Base-by-base conservation (phyloP, 2,329 filamentous ascomycete genomes). In the Meredithiella fracta region DNA sequence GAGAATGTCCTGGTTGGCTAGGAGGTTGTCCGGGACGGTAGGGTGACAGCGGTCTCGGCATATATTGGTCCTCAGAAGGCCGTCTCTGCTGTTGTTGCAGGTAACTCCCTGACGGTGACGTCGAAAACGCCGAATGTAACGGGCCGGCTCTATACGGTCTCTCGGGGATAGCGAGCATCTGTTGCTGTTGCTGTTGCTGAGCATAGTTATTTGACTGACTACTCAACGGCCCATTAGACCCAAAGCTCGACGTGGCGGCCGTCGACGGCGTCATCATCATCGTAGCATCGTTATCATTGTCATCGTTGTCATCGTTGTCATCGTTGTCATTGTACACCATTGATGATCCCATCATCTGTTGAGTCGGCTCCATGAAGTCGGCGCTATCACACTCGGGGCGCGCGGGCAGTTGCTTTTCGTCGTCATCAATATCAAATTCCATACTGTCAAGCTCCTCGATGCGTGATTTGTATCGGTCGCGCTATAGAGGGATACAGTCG, bases 401-500 rank as follows among this genome's bases (percentile, higher is more conserved):
- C 3, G 74, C 80, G 31, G 91, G 91, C 8, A 97, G 73, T 25
- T 85, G 84, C 66, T 95, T 96, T 53, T 79, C 80, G 54, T 78
- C 76, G 60, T 72, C 61, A 20, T 63, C 62, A 60, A 69, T 62
- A 62, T 74, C 64, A 67, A 75, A 73, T 62, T 81, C 72, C 64
- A 92, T 79, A 60, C 83, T 81, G 63, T 85, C 80, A 42, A 98
- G 73, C 67, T 98, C 92, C 51, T 84, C 82, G 62, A 97, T 94
- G 56, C 92, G 83, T 58, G 83, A 87, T 53, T 84, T 88, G 67
- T 98, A 98, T 1, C 91, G 96, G 61, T 84, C 81, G 64, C 87
- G 83, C 87, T 94, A 63, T 22, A 55, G 22, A 6, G 23, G 42
- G 1, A 34, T 40, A 50, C n/a, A n/a, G n/a, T n/a, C n/a, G n/a